Conservation (phyloP, 2,329 filamentous ascomycete genomes). For the Neopestalotiopsis clavispora region DNA sequence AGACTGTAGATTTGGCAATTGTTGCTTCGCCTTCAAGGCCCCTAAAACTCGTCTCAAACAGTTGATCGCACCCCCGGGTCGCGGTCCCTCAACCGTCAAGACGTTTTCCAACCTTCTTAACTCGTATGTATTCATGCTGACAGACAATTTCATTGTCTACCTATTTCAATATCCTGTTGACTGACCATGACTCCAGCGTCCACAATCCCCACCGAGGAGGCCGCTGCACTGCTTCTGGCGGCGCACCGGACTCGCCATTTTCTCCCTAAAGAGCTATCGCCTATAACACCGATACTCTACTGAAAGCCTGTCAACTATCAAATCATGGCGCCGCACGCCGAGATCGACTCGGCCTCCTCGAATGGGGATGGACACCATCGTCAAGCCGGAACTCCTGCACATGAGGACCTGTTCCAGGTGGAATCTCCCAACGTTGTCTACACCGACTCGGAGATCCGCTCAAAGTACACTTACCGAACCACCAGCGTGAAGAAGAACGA, state of each 20-base stretch:
- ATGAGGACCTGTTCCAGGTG: constrained; percentile 79
- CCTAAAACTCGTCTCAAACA: constrained; percentile 26
- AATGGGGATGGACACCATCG: constrained; percentile 61
- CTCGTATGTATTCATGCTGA: constrained; percentile 68
- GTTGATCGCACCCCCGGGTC: constrained; percentile 60
- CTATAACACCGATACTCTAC: constrained; percentile 32
- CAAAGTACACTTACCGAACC: constrained; percentile 96
- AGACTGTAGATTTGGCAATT: not conserved
- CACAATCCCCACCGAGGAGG: constrained; percentile 96
- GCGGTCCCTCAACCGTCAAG: constrained; percentile 76
- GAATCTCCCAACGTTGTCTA: constrained; percentile 92
- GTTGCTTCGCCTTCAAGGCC: constrained; percentile 3
- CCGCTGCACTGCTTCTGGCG: constrained; percentile 85
- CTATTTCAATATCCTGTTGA: not conserved
- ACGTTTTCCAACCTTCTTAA: constrained; percentile 99
- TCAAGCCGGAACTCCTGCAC: constrained; percentile 38
- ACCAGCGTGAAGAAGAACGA: constrained; percentile 75
- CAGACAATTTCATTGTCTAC: not conserved
- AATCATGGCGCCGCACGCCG: constrained; percentile 91
- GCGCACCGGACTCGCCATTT: constrained; percentile 73
- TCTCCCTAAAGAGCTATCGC: constrained; percentile 54
- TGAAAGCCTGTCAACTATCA: constrained; percentile 34
- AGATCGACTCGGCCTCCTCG: constrained; percentile 59
- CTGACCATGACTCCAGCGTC: constrained; percentile 58
- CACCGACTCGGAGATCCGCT: constrained; percentile 84